A percentile compares a stretch with the other conserved stretches of the same genome.
phyloP scores from a whole-genome alignment of 495 filamentous ascomycete genomes.

The Talaromyces nanjingensis region DNA sequence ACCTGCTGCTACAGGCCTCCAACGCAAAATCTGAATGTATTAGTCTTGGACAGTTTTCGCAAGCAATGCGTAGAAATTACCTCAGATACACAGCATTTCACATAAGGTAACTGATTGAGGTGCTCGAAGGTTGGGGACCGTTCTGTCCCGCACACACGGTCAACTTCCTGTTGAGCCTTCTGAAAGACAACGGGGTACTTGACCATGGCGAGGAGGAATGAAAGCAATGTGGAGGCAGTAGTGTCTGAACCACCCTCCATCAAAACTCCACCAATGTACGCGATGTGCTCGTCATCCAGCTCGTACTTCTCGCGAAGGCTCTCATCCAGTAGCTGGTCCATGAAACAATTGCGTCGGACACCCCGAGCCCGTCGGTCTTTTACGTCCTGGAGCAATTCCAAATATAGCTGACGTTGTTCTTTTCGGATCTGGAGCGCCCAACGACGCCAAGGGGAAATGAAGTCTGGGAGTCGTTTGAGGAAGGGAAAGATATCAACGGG shows the following conservation, averaged over 20 bases:
- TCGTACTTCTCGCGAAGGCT: slow-evolving; percentile 21
- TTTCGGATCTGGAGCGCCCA: too few relatives aligned
- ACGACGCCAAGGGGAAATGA: too few relatives aligned
- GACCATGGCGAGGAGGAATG: slow-evolving; percentile 38
- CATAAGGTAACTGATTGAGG: slow-evolving; percentile 29
- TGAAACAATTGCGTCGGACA: slow-evolving; percentile 22
- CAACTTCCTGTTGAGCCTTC: slow-evolving; percentile 49
- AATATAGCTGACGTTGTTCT: too few relatives aligned
- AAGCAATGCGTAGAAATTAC: slow-evolving; percentile 21
- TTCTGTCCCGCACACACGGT: slow-evolving; percentile 36
- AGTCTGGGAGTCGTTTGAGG: slow-evolving; percentile 16
- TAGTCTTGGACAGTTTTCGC: slow-evolving; percentile 25
- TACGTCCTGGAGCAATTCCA: too few relatives aligned
- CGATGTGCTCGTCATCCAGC: slow-evolving; percentile 21
- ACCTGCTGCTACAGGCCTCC: slow-evolving; percentile 27
- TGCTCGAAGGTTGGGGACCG: slow-evolving; percentile 29
- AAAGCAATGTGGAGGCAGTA: slow-evolving; percentile 21
- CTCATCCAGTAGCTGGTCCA: slow-evolving; percentile 38
- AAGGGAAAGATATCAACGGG: slow-evolving; percentile 43
- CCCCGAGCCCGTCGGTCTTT: not conserved
- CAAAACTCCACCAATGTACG: slow-evolving; percentile 25
- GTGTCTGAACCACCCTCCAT: slow-evolving; percentile 39
- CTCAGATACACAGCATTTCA: too few relatives aligned
- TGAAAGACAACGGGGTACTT: slow-evolving; percentile 33
- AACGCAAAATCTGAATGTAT: slow-evolving; percentile 7